These are phyloP conservation scores for Phyllosticta ampelicida DNA, from an alignment of 2,329 filamentous ascomycete species.

Conservation along the genomic window DNA sequence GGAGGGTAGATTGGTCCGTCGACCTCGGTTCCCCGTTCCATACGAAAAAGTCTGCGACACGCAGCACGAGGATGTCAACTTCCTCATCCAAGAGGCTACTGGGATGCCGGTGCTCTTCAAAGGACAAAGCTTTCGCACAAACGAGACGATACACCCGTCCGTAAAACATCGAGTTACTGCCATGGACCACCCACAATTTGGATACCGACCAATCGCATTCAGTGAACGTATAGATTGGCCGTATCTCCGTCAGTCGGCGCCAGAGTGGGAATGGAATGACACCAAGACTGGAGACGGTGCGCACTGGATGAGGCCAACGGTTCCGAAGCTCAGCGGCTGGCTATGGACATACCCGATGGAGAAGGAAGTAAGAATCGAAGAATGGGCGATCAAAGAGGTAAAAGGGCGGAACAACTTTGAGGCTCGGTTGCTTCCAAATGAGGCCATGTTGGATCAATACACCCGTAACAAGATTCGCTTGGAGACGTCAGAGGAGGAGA, in stretches of 20 bases:
- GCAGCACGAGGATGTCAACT: not conserved
- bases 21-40: not conserved
- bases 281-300: not conserved
- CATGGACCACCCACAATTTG: not conserved
- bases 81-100: not conserved
- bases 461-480: not conserved
- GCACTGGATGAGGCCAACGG: not conserved
- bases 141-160: slow-evolving; percentile 2
- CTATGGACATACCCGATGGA: not conserved
- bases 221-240: not conserved
- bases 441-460: not conserved
- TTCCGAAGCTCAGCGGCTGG: not conserved
- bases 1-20: not conserved
- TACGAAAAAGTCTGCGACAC: not conserved
- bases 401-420: slow-evolving; percentile 4
- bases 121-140: not conserved
- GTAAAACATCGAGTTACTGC: not conserved
- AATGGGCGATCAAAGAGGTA: slow-evolving; percentile 6
- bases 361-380: not conserved
- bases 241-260: not conserved
- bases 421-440: not conserved
- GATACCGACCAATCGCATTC: not conserved
- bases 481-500: not conserved
- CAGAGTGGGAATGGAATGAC: not conserved
- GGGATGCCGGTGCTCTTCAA: not conserved